Conservation (phyloP, 768 basidiomycete genomes). For the Pisolithus marmoratus region DNA sequence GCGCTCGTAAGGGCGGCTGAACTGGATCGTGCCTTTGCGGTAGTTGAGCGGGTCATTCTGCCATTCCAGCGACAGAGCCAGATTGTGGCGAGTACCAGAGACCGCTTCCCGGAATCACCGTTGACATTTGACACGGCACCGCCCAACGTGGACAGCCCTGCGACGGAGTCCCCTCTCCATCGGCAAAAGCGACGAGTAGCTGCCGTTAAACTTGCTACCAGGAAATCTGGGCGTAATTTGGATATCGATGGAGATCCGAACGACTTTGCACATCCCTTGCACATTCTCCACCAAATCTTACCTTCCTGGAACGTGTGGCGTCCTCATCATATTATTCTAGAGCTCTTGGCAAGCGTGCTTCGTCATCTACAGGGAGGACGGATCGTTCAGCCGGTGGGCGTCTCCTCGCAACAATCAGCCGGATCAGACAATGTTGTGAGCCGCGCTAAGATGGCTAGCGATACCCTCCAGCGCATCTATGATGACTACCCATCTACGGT, state of each 20-base stretch:
- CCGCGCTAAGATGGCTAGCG: constrained; percentile 29
- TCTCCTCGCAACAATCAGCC: constrained; percentile 16
- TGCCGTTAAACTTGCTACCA: constrained; percentile 16
- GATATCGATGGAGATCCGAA: constrained; percentile 15
- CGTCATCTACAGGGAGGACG: constrained; percentile 46
- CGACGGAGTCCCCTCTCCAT: constrained; percentile 27
- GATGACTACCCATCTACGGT: constrained; percentile 45
- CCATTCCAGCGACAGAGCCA: constrained; percentile 40
- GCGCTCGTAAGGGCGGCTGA: constrained; percentile 78
- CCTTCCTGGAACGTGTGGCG: constrained; percentile 64
- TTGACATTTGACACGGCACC: constrained; percentile 30
- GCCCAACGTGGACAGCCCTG: constrained; percentile 20
- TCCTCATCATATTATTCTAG: constrained; percentile 49
- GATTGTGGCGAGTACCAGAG: constrained; percentile 18
- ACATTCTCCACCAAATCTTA: constrained; percentile 55
- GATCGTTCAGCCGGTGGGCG: constrained; percentile 37
- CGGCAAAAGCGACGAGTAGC: constrained; percentile 19
- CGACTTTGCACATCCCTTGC: constrained; percentile 56
- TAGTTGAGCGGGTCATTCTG: constrained; percentile 73
- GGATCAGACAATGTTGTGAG: constrained; percentile 13
- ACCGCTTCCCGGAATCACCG: constrained; percentile 33
- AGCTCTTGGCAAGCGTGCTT: constrained; percentile 41
- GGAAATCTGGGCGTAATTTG: constrained; percentile 10
- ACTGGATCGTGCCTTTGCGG: constrained; percentile 75
- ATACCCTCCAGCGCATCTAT: constrained; percentile 42